Evolutionary conservation across 208 protist species (phyloP).

Genomic region (Wallacemonas rigidus): DNA sequence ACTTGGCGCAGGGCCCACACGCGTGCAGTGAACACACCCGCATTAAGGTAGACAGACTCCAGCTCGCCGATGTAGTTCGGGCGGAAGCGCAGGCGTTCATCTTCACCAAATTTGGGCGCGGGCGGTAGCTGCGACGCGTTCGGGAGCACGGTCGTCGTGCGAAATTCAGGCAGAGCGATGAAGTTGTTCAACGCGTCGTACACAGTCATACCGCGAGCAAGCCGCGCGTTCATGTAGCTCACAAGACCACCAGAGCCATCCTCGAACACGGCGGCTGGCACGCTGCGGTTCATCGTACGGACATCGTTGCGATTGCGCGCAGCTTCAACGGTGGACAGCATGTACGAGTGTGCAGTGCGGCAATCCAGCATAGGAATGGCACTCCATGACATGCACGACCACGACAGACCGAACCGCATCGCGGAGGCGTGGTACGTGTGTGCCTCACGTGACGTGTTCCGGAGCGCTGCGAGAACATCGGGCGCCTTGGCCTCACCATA

Average conservation of each 20-base stretch:
- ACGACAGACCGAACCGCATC: neutral
- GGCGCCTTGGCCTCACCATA: neutral
- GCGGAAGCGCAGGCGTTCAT: neutral
- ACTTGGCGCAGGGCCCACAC: slow-evolving; percentile 28
- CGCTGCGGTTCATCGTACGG: neutral
- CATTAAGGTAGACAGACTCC: slow-evolving; percentile 25
- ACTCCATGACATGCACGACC: neutral
- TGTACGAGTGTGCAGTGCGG: neutral
- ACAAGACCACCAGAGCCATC: neutral
- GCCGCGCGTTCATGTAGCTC: neutral
- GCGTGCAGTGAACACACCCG: slow-evolving; percentile 24
- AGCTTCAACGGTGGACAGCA: neutral
- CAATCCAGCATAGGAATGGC: neutral
- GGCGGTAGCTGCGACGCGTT: neutral
- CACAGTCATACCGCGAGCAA: neutral
- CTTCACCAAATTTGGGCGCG: neutral
- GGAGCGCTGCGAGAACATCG: neutral
- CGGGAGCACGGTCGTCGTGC: neutral
- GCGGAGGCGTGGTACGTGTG: slow-evolving; percentile 9
- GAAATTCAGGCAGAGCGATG: neutral
- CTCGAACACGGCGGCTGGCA: neutral
- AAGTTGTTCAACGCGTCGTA: slow-evolving; percentile 11
- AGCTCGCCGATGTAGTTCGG: slow-evolving; percentile 1
- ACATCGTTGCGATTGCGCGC: slow-evolving; percentile 9
- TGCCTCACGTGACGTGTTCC: neutral